Conservation (phyloP, 257 asterid genomes). For the Phtheirospermum japonicum region DNA sequence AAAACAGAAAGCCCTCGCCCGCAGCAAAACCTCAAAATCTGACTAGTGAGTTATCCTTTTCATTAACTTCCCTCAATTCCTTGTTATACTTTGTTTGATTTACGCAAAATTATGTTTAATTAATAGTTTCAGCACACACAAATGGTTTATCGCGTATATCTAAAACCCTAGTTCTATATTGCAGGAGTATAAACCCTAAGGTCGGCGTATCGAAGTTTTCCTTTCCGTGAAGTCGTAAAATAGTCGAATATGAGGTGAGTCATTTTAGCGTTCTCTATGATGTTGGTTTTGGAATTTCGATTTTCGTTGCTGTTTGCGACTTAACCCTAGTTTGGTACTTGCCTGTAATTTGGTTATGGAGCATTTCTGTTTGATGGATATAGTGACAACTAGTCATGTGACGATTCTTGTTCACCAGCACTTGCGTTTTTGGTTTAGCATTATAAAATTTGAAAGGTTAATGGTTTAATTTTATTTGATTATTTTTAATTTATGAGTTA, state of each 20-base stretch:
- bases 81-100: background rate
- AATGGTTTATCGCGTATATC: background rate
- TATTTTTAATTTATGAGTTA: background rate
- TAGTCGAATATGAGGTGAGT: conserved; percentile 33
- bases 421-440: too few species aligned
- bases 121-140: background rate
- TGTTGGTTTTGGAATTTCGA: conserved; percentile 5
- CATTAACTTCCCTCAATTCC: conserved; percentile 18
- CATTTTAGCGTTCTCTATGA: background rate
- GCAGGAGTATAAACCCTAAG: conserved; percentile 30
- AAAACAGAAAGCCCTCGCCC: too few species aligned
- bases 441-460: background rate
- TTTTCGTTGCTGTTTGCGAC: background rate
- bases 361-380: background rate
- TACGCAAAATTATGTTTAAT: background rate
- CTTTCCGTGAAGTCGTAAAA: background rate
- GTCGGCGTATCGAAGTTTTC: conserved; percentile 10
- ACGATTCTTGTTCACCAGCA: background rate
- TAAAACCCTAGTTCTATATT: conserved; percentile 16
- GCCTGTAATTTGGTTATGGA: background rate
- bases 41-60: conserved; percentile 24
- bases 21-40: conserved; percentile 9
- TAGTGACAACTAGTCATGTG: background rate
- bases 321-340: conserved; percentile 27
- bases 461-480: background rate